Evolutionary conservation across 1,139 yeast genomes (phyloP).

Genomic region (Hyphopichia fennica): DNA sequence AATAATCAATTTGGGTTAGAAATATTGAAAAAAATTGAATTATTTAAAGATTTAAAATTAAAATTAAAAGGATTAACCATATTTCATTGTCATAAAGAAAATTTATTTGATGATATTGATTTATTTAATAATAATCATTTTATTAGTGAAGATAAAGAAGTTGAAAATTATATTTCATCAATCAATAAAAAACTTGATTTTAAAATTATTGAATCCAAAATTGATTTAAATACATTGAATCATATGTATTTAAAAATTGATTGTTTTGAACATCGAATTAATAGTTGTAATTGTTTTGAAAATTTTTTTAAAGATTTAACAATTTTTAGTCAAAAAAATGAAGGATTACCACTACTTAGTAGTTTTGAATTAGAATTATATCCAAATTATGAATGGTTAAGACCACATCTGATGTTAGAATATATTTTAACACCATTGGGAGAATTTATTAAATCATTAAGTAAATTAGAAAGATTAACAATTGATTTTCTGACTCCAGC

Average conservation of each 20-base stretch:
- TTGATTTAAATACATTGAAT: constrained; percentile 23
- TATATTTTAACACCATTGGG: constrained; percentile 35
- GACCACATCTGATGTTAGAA: constrained; percentile 39
- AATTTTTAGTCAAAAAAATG: constrained; percentile 16
- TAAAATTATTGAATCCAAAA: constrained; percentile 20
- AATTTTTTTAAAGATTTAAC: constrained; percentile 30
- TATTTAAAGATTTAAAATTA: constrained; percentile 22
- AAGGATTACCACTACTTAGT: constrained; percentile 32
- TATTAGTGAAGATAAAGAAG: constrained; percentile 6
- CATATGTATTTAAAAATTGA: constrained; percentile 33
- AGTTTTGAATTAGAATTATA: constrained; percentile 34
- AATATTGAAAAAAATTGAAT: constrained; percentile 22
- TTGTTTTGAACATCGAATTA: constrained; percentile 28
- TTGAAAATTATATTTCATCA: constrained; percentile 12
- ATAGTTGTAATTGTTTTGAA: constrained; percentile 31
- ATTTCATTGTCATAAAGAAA: constrained; percentile 35
- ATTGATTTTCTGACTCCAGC: constrained; percentile 41
- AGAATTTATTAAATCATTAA: constrained; percentile 25
- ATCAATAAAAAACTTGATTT: constrained; percentile 26
- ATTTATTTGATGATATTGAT: constrained; percentile 5
- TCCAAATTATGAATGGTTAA: constrained; percentile 40
- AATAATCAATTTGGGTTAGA: constrained; percentile 32
- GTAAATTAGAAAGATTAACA: constrained; percentile 21
- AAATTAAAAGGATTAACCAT: constrained; percentile 31
- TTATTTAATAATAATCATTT: neutral